Evolutionary conservation across 75 land plant genomes (phyloP).

Genomic region (Ceratopteris richardii): DNA sequence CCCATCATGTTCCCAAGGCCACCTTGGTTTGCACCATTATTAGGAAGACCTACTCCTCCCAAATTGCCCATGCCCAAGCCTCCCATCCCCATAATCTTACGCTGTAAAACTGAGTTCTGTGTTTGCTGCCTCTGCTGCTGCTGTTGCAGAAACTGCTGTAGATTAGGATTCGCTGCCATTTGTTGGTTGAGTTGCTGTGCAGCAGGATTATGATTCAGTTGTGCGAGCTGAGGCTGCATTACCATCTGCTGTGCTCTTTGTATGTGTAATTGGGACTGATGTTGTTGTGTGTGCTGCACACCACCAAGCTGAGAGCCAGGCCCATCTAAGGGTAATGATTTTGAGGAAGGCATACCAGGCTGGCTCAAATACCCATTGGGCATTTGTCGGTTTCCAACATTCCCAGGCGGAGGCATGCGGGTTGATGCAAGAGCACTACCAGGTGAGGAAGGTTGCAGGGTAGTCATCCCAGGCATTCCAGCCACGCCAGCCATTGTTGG

Average conservation of each 20-base stretch:
- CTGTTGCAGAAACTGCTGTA: constrained; percentile 21
- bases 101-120: constrained; percentile 17
- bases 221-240: constrained; percentile 36
- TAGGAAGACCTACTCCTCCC: constrained; percentile 31
- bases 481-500: constrained; percentile 26
- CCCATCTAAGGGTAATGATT: constrained; percentile 40
- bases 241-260: constrained; percentile 48
- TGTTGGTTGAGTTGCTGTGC: constrained; percentile 40
- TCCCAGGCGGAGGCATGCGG: constrained; percentile 59
- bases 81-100: constrained; percentile 41
- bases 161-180: constrained; percentile 13
- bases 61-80: constrained; percentile 35
- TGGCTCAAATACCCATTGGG: constrained; percentile 41
- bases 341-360: constrained; percentile 34
- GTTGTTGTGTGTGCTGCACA: constrained; percentile 31
- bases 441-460: constrained; percentile 30
- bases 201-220: constrained; percentile 40
- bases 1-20: constrained; percentile 36
- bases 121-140: constrained; percentile 34
- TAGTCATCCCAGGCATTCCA: constrained; percentile 19
- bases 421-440: constrained; percentile 26
- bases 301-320: constrained; percentile 36
- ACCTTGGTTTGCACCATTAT: constrained; percentile 29
- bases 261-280: constrained; percentile 22
- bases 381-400: constrained; percentile 33